phyloP scores from a whole-genome alignment of 805 yeast genomes.

The Candida gorgasii region DNA sequence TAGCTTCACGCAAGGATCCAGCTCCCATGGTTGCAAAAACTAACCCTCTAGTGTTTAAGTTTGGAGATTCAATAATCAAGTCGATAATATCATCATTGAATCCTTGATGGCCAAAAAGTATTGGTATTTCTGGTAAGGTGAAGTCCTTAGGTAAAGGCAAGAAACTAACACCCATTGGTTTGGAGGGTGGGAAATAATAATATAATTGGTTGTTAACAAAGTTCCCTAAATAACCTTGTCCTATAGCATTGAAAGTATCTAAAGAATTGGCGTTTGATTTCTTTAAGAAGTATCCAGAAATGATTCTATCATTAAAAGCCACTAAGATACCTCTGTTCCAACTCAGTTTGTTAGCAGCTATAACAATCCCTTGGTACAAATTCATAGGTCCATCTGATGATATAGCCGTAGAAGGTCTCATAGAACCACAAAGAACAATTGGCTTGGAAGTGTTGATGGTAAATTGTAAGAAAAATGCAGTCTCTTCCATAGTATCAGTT shows the following conservation, averaged over 20 bases:
- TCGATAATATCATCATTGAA: slow-evolving; percentile 50
- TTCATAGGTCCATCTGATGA: slow-evolving; percentile 77
- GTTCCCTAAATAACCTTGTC: slow-evolving; percentile 71
- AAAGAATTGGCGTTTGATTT: slow-evolving; percentile 70
- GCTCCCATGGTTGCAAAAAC: slow-evolving; percentile 74
- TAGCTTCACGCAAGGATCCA: slow-evolving; percentile 57
- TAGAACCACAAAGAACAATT: slow-evolving; percentile 68
- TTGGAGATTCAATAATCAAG: slow-evolving; percentile 38
- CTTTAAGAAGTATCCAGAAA: slow-evolving; percentile 69
- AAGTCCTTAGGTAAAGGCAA: slow-evolving; percentile 24
- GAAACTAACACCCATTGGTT: slow-evolving; percentile 50
- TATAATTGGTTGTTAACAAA: slow-evolving; percentile 67
- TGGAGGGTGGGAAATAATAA: slow-evolving; percentile 62
- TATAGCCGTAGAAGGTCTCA: slow-evolving; percentile 72
- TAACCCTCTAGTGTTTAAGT: slow-evolving; percentile 51
- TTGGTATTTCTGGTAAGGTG: slow-evolving; percentile 48
- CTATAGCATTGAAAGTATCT: slow-evolving; percentile 66
- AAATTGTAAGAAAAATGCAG: slow-evolving; percentile 62
- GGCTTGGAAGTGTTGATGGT: slow-evolving; percentile 49
- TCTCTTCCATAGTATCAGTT: slow-evolving; percentile 70
- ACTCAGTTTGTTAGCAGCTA: slow-evolving; percentile 54
- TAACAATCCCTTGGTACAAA: slow-evolving; percentile 65
- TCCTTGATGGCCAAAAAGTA: slow-evolving; percentile 63
- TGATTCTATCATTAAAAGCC: slow-evolving; percentile 66
- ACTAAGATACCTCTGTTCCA: slow-evolving; percentile 62